Conservation (phyloP, 768 basidiomycete species). For the Suillus clintonianus region DNA sequence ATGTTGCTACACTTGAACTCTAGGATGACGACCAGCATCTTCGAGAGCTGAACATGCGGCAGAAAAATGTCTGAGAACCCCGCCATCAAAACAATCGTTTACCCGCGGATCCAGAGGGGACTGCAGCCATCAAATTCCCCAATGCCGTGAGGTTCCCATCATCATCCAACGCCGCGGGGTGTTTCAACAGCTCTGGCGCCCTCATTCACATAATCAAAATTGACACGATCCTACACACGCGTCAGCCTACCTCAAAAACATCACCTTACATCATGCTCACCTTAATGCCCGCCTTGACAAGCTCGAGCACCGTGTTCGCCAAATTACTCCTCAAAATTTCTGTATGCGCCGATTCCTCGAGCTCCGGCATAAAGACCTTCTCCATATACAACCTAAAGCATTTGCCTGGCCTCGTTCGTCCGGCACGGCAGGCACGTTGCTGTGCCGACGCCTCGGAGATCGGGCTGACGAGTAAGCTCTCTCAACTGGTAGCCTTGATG, state of each 20-base stretch:
- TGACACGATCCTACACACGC: conserved; percentile 66
- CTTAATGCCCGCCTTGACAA: conserved; percentile 93
- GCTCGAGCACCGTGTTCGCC: conserved; percentile 89
- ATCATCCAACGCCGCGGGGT: too few relatives aligned
- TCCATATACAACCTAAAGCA: conserved; percentile 97
- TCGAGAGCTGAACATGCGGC: too few relatives aligned
- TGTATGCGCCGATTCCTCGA: conserved; percentile 96
- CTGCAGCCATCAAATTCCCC: too few relatives aligned
- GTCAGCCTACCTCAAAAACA: background rate
- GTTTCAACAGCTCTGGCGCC: too few relatives aligned
- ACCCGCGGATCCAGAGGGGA: too few relatives aligned
- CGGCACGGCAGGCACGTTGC: conserved; percentile 94
- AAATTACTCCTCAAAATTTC: conserved; percentile 94
- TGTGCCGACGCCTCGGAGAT: conserved; percentile 97
- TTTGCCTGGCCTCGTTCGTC: conserved; percentile 93
- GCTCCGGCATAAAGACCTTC: conserved; percentile 92
- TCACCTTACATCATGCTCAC: conserved; percentile 31
- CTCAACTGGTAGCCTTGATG: too few relatives aligned
- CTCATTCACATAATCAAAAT: conserved; percentile 89
- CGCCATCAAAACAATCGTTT: too few relatives aligned
- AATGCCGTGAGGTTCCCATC: too few relatives aligned
- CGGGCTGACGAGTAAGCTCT: conserved; percentile 91
- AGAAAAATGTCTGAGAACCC: too few relatives aligned
- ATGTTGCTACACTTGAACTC: too few relatives aligned
- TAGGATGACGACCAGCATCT: too few relatives aligned